Evolutionary conservation across 1,284 basidiomycete species (phyloP).

Genomic region (Neolentinus lepideus): DNA sequence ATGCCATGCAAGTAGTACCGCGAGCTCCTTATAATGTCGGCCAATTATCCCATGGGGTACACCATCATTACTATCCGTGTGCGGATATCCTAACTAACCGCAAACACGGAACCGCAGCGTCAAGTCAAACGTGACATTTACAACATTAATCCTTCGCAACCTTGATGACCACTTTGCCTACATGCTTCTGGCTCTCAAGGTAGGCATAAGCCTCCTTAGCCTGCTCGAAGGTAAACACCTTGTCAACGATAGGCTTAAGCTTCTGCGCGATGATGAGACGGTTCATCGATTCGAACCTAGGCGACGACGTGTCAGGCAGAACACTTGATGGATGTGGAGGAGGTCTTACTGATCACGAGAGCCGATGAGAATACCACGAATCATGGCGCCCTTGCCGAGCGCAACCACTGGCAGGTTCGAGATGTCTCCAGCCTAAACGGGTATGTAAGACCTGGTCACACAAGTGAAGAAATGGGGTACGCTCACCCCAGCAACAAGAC

Average conservation of each 20-base stretch:
- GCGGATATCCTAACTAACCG: not conserved
- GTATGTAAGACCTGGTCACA: not conserved
- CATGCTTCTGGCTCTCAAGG: slow-evolving; percentile 24
- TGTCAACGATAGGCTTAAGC: slow-evolving; percentile 30
- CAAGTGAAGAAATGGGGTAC: not conserved
- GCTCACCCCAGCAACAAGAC: slow-evolving; percentile 4
- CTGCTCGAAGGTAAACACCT: slow-evolving; percentile 32
- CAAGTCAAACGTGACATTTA: slow-evolving; percentile 13
- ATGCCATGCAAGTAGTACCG: slow-evolving; percentile 21
- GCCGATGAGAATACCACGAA: slow-evolving; percentile 28
- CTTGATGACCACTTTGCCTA: slow-evolving; percentile 28
- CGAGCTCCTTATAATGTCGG: slow-evolving; percentile 12
- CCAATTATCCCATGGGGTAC: slow-evolving; percentile 11
- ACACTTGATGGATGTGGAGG: too few relatives aligned
- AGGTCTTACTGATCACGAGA: slow-evolving; percentile 19
- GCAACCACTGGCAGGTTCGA: slow-evolving; percentile 9
- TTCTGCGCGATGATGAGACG: slow-evolving; percentile 22
- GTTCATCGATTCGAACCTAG: slow-evolving; percentile 29
- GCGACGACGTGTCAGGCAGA: too few relatives aligned
- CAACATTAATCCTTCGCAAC: slow-evolving; percentile 17
- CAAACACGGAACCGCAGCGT: slow-evolving; percentile 1
- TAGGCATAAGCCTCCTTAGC: slow-evolving; percentile 29
- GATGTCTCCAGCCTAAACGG: slow-evolving; percentile 11
- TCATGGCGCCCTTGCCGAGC: slow-evolving; percentile 10
- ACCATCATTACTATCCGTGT: not conserved